Evolutionary conservation across 164 flowering plant species (phyloP), one percentile per base, ranked within the genome.

Genomic region (Platanus orientalis): DNA sequence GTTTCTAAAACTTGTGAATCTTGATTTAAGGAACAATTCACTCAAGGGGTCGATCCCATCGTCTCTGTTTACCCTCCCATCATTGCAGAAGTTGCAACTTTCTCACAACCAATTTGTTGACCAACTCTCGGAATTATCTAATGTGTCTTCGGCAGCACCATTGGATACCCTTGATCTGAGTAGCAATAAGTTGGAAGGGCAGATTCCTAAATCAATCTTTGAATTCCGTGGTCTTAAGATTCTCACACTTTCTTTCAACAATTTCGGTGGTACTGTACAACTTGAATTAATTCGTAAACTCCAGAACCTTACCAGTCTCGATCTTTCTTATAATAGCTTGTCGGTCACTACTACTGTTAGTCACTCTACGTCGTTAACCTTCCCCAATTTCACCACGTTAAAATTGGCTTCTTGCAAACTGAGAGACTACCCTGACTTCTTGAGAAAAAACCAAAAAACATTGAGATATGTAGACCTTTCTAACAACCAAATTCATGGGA

Each of bases 1-100:
- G 7, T 63, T 79, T 28, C 0, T 1, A 6, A 65, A 69, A 7
- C 80, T 84, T 12, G 69, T 9, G 3, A 23, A 17, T 42, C 29
- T 81, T 11, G 70, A 73, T 39, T 51, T 86, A 42, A 28, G 62
- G 1, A 2, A 45, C 50, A 86, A 86, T 63, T 61, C 70, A 0
- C 60, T 86, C 16, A 57, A 23, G 47, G 92, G 82, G 4, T 57
- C 57, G 11, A 73, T 84, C 27, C 84, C 89, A 1, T 1, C 60
- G 0, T 55, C 75, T 29, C 71, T 86, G 52, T 78, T 82, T 57
- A 28, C 67, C 14, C 71, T 81, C 12, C 80, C 84, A 40, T 50
- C 66, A 2, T 32, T 86, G 39, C 65, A 54, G 64, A 45, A 19
- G 25, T 12, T 84, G 12, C 50, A 66, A 6, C 75, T 87, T 24